phyloP scores from a whole-genome alignment of 305 asterid genomes.

The Rubia balearica region DNA sequence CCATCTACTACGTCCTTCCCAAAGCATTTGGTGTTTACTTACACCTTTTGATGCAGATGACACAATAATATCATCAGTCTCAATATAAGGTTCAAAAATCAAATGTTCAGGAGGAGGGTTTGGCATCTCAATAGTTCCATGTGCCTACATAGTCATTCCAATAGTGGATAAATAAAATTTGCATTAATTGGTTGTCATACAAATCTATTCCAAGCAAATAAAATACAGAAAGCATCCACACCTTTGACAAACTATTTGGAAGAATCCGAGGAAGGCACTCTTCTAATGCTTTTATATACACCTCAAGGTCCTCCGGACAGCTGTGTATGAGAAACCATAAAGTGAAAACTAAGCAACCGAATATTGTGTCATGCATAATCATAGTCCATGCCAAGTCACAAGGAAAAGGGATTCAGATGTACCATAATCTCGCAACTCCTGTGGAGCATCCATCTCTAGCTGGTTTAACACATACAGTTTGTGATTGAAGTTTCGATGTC shows the following conservation, averaged over 20 bases:
- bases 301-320: slow-evolving; percentile 56
- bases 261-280: slow-evolving; percentile 56
- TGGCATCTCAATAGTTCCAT: slow-evolving; percentile 89
- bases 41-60: slow-evolving; percentile 41
- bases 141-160: slow-evolving; percentile 38
- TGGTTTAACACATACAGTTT: slow-evolving; percentile 74
- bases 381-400: background rate
- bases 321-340: slow-evolving; percentile 33
- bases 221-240: slow-evolving; percentile 18
- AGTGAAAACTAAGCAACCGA: slow-evolving; percentile 1
- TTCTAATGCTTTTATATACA: slow-evolving; percentile 56
- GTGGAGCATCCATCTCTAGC: slow-evolving; percentile 96
- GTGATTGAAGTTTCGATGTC: slow-evolving; percentile 53
- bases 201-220: background rate
- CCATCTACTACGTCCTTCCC: slow-evolving; percentile 89
- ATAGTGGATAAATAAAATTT: background rate
- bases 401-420: slow-evolving; percentile 10
- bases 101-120: slow-evolving; percentile 64
- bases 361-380: background rate
- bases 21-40: slow-evolving; percentile 43
- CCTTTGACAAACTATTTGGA: slow-evolving; percentile 81
- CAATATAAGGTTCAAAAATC: slow-evolving; percentile 83
- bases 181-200: background rate
- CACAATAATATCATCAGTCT: slow-evolving; percentile 71
- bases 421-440: slow-evolving; percentile 90